Conservation (phyloP, 2,329 filamentous ascomycete genomes). For the Penicillium corylophilum region DNA sequence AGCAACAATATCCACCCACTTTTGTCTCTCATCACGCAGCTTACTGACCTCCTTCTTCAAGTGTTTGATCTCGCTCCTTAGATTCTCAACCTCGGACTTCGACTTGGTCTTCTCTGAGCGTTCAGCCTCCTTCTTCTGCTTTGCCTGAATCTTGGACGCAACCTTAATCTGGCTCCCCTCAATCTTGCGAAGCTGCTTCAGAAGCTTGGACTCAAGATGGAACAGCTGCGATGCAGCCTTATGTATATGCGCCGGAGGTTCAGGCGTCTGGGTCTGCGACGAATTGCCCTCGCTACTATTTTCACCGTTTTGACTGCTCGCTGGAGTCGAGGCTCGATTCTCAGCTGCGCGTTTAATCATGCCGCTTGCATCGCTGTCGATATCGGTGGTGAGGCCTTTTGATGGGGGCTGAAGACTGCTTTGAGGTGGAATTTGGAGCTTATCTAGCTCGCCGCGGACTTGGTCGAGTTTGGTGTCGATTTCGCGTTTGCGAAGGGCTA, state of each 20-base stretch:
- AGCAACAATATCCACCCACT: constrained; percentile 52
- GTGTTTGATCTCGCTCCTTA: constrained; percentile 49
- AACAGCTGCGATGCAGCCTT: constrained; percentile 34
- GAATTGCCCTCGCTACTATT: constrained; percentile 17
- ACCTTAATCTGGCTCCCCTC: constrained; percentile 43
- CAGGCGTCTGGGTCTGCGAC: constrained; percentile 9
- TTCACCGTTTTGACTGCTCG: constrained; percentile 14
- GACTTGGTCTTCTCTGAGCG: constrained; percentile 46
- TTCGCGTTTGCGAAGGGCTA: constrained; percentile 41
- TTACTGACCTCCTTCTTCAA: constrained; percentile 52
- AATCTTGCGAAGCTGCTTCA: constrained; percentile 43
- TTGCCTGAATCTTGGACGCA: constrained; percentile 39
- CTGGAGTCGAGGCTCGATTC: constrained; percentile 16
- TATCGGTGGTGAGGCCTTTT: constrained; percentile 14
- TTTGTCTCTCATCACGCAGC: constrained; percentile 50
- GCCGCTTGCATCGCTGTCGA: constrained; percentile 18
- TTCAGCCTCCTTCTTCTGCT: constrained; percentile 37
- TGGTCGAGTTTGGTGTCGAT: constrained; percentile 39
- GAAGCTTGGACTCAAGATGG: constrained; percentile 35
- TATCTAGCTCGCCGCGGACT: constrained; percentile 35
- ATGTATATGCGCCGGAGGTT: constrained; percentile 24
- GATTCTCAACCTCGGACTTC: constrained; percentile 45
- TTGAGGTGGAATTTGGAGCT: constrained; percentile 22
- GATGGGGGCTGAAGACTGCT: constrained; percentile 5
- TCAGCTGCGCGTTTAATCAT: constrained; percentile 20